Evolutionary conservation across 352 stramenopile genomes (phyloP).

Genomic region (Plasmopara muralis): DNA sequence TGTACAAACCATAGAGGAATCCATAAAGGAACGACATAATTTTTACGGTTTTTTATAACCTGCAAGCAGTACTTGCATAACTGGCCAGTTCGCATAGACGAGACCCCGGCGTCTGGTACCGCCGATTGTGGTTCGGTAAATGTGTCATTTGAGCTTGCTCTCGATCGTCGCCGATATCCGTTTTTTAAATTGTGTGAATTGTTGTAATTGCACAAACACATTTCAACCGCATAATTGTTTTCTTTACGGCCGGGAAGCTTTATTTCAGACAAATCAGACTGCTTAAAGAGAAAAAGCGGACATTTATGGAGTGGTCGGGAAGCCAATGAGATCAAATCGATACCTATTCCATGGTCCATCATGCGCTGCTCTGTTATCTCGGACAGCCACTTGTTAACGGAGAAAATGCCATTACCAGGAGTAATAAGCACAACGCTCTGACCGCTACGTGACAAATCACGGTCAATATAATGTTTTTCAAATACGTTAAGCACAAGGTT

Average conservation of each 20-base stretch:
- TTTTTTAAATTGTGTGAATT: constrained; percentile 24
- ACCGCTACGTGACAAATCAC: constrained; percentile 92
- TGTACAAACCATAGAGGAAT: constrained; percentile 81
- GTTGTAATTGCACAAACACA: constrained; percentile 39
- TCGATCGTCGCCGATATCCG: constrained; percentile 33
- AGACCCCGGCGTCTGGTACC: constrained; percentile 25
- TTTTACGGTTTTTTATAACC: constrained; percentile 51
- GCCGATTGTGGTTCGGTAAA: constrained; percentile 34
- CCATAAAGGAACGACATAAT: constrained; percentile 71
- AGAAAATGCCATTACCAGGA: constrained; percentile 94
- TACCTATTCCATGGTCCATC: constrained; percentile 99
- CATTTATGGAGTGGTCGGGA: constrained; percentile 95
- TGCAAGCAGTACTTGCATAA: constrained; percentile 67
- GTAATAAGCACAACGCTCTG: constrained; percentile 96
- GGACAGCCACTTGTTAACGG: constrained; percentile 92
- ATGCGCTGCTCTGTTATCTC: constrained; percentile 98
- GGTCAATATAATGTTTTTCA: constrained; percentile 98
- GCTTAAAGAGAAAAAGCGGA: constrained; percentile 96
- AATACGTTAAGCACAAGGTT: constrained; percentile 98
- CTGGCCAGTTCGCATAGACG: constrained; percentile 32
- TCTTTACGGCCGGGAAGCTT: constrained; percentile 42
- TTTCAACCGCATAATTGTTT: constrained; percentile 28
- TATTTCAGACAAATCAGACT: constrained; percentile 60
- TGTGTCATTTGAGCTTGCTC: constrained; percentile 38
- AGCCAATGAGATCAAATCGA: constrained; percentile 94